Evolutionary conservation across 495 filamentous ascomycete species (phyloP), one percentile per base, ranked within the genome.

Genomic region (Hypoxylon cercidicola): DNA sequence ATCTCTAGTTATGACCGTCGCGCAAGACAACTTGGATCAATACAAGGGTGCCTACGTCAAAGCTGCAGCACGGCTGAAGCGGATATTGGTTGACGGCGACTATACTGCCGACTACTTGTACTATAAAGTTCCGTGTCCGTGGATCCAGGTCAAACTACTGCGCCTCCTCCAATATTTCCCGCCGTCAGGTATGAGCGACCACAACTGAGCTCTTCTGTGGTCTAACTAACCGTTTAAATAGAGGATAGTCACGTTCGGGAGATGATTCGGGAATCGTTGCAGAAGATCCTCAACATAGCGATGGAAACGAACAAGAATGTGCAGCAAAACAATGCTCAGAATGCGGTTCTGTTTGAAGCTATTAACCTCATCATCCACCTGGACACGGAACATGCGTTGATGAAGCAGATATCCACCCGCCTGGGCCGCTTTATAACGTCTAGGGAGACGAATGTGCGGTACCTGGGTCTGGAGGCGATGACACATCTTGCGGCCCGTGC

Each of bases 241-340:
- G 93, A 97, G 67, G 96, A 99, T 70, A 92, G 89, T 62, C 91
- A 96, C 73, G 88, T 97, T 20, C 90, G 94, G 48, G 88, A 91
- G 39, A 88, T 98, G 71, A 96, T 99, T 48, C 90, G 96, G 28
- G 91, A 97, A 66, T 95, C 94, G 5, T 77, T 98, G 19, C 89
- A 94, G 72, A 91, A 89, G 68, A 96, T 97, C 13, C 85, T 99
- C 71, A 90, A 97, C 70, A 77, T 89, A 32, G 95, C 95, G 1
- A 86, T 96, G 81, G 93, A 97, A 64, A 91, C 92, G 70, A 94
- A 92, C 11, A 99, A 98, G 79, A 98, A 99, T 66, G 96, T 98
- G 13, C 96, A 99, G 77, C 95, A 99, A 73, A 99, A 99, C 74
- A 99, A 99, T 77, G 96, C 96, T 0, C 96, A 98, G 70, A 98